Conservation (phyloP, 352 stramenopile species). For the Phytophthora uliginosa region DNA sequence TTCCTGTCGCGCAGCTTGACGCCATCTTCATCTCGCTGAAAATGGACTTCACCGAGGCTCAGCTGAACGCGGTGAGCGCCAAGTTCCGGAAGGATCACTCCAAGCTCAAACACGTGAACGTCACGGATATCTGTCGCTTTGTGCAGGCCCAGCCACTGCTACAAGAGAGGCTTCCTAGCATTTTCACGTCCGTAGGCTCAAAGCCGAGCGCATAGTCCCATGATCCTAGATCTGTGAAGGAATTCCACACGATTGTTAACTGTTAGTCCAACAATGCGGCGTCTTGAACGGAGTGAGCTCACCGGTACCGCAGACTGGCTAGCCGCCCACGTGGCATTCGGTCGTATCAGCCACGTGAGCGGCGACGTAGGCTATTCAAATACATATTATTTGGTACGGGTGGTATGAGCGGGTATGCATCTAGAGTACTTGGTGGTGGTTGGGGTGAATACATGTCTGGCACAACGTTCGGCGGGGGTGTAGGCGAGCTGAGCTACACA, state of each 20-base stretch:
- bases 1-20: conserved; percentile 53
- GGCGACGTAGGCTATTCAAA: conserved; percentile 35
- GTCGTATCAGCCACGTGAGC: conserved; percentile 13
- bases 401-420: conserved; percentile 36
- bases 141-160: conserved; percentile 46
- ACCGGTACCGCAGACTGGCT: background rate
- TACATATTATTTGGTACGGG: conserved; percentile 58
- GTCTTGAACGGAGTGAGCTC: background rate
- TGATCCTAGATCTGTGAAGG: background rate
- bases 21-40: conserved; percentile 53
- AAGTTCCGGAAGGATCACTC: conserved; percentile 52
- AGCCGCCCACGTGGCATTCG: conserved; percentile 9
- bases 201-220: background rate
- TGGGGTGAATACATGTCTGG: conserved; percentile 36
- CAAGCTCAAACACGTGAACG: conserved; percentile 60
- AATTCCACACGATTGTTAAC: background rate
- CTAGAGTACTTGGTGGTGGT: conserved; percentile 49
- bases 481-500: conserved; percentile 26
- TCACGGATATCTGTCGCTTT: conserved; percentile 76
- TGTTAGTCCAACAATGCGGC: background rate
- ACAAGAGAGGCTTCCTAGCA: conserved; percentile 23
- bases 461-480: conserved; percentile 3
- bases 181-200: conserved; percentile 7
- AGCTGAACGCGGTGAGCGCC: conserved; percentile 31
- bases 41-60: conserved; percentile 40